Base-by-base conservation (phyloP, 805 yeast species). In the Starmerella gropengiesseri region DNA sequence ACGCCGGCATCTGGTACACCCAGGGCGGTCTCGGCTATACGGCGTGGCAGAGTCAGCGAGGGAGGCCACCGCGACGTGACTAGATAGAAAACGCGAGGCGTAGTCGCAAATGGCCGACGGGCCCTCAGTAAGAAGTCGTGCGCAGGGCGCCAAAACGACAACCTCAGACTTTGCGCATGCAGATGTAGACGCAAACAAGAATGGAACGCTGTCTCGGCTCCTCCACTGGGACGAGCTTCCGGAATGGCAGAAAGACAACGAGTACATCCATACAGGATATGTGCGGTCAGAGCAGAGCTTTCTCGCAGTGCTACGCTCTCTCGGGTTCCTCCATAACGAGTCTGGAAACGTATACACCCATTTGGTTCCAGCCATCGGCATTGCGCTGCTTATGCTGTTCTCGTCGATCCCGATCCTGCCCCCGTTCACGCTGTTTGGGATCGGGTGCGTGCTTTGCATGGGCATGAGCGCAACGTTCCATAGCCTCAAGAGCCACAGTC, bases 241-340 rank as follows among this genome's bases (percentile, higher is more conserved):
- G 19, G 70, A 62, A 13, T 81, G 91, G 91, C 86, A 79, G 55
- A 66, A 71, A 45, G 91, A 81, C 55, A 81, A 81, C 57, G 80
- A 77, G 50, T 76, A 60, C 55, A 81, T 81, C 35, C 56, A 64
- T 31, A 63, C 75, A 0, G 85, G 85, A 4, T 81, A 81, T 53
- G 78, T 81, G 16, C 67, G 65, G 26, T 75, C 72, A 42, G 73
- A 82, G 1, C 51, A 58, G 26, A 71, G 79, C 23, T 69, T 61
- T 48, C 38, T 44, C 32, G 60, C 58, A 37, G 74, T 81, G 45
- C 44, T 75, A 14, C 50, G 62, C 30, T 71, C 81, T 2, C 57
- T 80, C 35, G 50, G 65, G 7, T 74, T 72, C 50, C 49, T 77
- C 32, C 85, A 81, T 60, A 81, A 81, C 52, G 91, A 81, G 59